Evolutionary conservation across 345 rosid genomes (phyloP).

Genomic region (Jatropha curcas): DNA sequence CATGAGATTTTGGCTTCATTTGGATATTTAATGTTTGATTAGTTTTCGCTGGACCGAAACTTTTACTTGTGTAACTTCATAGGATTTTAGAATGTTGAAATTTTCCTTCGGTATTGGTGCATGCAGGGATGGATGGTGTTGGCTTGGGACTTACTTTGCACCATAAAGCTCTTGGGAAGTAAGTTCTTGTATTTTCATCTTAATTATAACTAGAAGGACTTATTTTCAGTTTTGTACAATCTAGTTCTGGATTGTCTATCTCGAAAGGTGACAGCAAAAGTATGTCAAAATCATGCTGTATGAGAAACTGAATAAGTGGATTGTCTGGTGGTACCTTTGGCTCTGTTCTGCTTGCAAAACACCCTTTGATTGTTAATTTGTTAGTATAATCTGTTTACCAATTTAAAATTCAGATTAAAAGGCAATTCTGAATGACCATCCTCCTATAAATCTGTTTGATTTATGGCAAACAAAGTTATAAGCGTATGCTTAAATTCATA

Average conservation of each 20-base stretch:
- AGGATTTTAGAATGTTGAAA: not conserved
- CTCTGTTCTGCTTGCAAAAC: not conserved
- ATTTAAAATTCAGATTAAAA: not conserved
- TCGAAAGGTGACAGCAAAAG: not conserved
- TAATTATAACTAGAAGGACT: not conserved
- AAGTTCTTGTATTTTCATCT: conserved; percentile 31
- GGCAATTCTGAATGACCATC: not conserved
- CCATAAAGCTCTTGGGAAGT: conserved; percentile 87
- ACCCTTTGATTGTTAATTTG: not conserved
- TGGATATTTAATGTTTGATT: not conserved
- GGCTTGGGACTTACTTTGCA: conserved; percentile 86
- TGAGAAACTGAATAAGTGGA: not conserved
- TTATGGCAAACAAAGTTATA: not conserved
- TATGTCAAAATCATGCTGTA: not conserved
- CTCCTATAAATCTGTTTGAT: not conserved
- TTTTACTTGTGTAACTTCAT: not conserved
- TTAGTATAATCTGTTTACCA: not conserved
- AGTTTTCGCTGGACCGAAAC: not conserved
- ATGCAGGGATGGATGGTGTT: conserved; percentile 69
- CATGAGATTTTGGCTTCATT: not conserved
- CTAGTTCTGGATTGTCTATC: not conserved
- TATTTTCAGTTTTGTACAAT: not conserved
- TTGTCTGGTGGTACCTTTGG: not conserved
- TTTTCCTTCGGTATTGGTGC: conserved; percentile 15
- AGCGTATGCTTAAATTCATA: not conserved